Evolutionary conservation across 805 yeast species (phyloP).

Genomic region (Deakozyma indianensis): DNA sequence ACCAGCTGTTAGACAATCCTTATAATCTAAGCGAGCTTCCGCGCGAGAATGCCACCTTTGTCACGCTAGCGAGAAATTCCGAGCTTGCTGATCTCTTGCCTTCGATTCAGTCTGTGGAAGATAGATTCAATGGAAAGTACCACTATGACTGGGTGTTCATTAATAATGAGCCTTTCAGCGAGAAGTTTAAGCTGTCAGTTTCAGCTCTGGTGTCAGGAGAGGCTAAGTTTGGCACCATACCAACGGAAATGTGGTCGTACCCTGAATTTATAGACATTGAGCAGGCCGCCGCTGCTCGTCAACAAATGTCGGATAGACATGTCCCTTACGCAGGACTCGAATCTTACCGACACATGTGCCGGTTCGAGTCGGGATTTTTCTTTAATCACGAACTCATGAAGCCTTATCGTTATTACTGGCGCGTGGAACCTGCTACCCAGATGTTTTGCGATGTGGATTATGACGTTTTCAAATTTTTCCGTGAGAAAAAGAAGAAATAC

Average conservation of each 20-base stretch:
- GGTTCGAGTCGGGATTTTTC: slow-evolving; percentile 65
- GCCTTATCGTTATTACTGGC: slow-evolving; percentile 59
- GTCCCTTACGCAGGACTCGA: slow-evolving; percentile 46
- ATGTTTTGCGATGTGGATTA: slow-evolving; percentile 46
- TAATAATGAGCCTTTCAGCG: slow-evolving; percentile 51
- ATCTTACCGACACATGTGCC: slow-evolving; percentile 68
- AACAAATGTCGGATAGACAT: slow-evolving; percentile 27
- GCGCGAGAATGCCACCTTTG: slow-evolving; percentile 21
- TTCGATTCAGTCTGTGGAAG: slow-evolving; percentile 50
- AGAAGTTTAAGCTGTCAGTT: slow-evolving; percentile 37
- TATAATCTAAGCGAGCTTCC: background rate
- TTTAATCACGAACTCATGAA: slow-evolving; percentile 42
- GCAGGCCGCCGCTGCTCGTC: slow-evolving; percentile 31
- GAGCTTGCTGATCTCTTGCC: slow-evolving; percentile 44
- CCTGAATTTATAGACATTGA: slow-evolving; percentile 51
- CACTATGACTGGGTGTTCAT: slow-evolving; percentile 72
- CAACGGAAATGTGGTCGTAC: slow-evolving; percentile 50
- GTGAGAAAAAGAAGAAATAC: slow-evolving; percentile 38
- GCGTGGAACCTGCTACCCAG: slow-evolving; percentile 58
- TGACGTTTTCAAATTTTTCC: slow-evolving; percentile 50
- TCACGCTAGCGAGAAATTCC: slow-evolving; percentile 54
- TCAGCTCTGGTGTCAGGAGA: slow-evolving; percentile 41
- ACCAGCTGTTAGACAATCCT: background rate
- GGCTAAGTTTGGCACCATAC: slow-evolving; percentile 48
- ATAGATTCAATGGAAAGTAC: slow-evolving; percentile 44